Evolutionary conservation across 2,329 filamentous ascomycete genomes (phyloP), one percentile per base, ranked within the genome.

Genomic region (Sclerotinia sclerotiorum): DNA sequence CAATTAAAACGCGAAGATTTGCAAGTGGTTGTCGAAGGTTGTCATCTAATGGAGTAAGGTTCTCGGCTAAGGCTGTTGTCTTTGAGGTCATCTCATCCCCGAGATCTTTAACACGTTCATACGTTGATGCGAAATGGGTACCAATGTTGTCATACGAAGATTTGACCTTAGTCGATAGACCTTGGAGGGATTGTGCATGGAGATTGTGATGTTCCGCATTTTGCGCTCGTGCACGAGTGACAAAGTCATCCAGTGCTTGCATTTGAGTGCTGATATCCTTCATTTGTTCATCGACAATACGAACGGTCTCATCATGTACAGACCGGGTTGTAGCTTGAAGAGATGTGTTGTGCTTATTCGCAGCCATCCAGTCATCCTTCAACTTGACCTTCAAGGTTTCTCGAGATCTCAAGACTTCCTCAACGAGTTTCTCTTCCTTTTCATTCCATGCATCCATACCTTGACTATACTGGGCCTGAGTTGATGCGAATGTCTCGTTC

Each of bases 271-370:
- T 90, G 76, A 99, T 90, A 73, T 97, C 92, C 68, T 87, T 85
- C 81, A 96, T 91, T 80, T 99, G 95, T 68, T 91, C 89, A 75
- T 94, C 91, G 17, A 98, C 94, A 69, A 96, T 94, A 8, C 90
- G 89, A 42, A 97, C 88, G 0, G 94, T 97, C 79, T 97, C 91
- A 46, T 91, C 90, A 73, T 99, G 94, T 1, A 98, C 93, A 2
- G 92, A 92, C 74, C 91, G 90, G 0, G 94, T 94, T 0, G 91
- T 91, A 10, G 86, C 85, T 73, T 94, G 92, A 74, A 99, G 94
- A 7, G 90, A 89, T n/a, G 84, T 88, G 74, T 93, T 96, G 75
- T 92, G 90, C 68, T 90, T 85, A 74, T 92, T 91, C 49, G 94
- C 92, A 42, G 82, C 79, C 70, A 87, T 88, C 90, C 94, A 97